These are phyloP conservation scores for Alternaria atra DNA, from an alignment of 2,329 filamentous ascomycete genomes.

Conservation along the genomic window DNA sequence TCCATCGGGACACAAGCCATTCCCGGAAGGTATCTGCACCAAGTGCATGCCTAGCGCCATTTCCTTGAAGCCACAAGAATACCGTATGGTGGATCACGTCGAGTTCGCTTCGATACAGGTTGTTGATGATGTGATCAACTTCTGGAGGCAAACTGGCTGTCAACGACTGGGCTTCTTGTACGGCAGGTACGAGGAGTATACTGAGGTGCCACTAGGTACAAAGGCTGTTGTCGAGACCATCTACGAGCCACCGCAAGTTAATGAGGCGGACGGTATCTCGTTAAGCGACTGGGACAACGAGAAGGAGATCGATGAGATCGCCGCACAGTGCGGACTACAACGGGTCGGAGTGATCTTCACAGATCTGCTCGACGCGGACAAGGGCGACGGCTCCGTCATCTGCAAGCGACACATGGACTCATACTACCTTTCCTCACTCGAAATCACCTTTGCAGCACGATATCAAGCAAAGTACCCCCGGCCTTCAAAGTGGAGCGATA, in stretches of 20 bases:
- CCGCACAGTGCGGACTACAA: constrained; percentile 82
- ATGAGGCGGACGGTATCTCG: constrained; percentile 88
- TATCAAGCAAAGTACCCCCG: constrained; percentile 90
- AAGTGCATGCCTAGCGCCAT: constrained; percentile 99
- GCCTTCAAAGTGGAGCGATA: constrained; percentile 95
- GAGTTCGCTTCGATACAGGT: constrained; percentile 88
- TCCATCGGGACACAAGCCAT: constrained; percentile 89
- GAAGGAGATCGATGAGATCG: constrained; percentile 80
- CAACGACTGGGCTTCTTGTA: constrained; percentile 93
- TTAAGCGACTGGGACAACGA: constrained; percentile 87
- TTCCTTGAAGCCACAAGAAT: constrained; percentile 89
- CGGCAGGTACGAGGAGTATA: constrained; percentile 88
- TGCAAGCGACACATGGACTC: constrained; percentile 97
- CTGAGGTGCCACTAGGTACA: constrained; percentile 89
- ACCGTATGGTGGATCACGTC: constrained; percentile 97
- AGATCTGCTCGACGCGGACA: constrained; percentile 83
- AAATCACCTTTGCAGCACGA: constrained; percentile 87
- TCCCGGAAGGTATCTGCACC: constrained; percentile 96
- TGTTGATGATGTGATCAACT: constrained; percentile 88
- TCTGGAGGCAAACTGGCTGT: constrained; percentile 85
- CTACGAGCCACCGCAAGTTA: constrained; percentile 91
- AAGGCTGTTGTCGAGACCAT: constrained; percentile 98
- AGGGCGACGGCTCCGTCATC: constrained; percentile 82
- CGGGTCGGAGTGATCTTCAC: constrained; percentile 95
- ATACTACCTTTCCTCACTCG: constrained; percentile 90